These are phyloP conservation scores for Bolboschoenus planiculmis DNA, from an alignment of 176 grass and related monocot species.

Conservation along the genomic window DNA sequence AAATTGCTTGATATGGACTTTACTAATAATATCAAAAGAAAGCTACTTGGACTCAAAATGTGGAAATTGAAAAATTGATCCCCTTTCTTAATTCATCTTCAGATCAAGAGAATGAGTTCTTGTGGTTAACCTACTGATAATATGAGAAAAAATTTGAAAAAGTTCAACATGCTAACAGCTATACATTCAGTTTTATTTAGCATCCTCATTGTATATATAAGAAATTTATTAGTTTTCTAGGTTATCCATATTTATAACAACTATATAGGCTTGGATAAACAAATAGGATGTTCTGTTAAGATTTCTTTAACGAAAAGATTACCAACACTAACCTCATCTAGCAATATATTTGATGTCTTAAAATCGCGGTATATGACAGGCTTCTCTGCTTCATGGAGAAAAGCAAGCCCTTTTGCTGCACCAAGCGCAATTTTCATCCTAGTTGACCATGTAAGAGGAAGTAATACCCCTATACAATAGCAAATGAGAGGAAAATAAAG, in stretches of 20 bases:
- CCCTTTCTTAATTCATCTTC: background rate
- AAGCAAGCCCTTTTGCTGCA: slow-evolving; percentile 44
- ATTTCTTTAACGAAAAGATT: slow-evolving; percentile 1
- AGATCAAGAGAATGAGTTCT: background rate
- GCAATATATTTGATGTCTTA: slow-evolving; percentile 52
- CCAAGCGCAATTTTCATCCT: slow-evolving; percentile 52
- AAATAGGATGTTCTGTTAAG: background rate
- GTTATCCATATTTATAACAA: background rate
- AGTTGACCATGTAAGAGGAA: slow-evolving; percentile 42
- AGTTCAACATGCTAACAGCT: background rate
- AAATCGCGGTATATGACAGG: slow-evolving; percentile 50
- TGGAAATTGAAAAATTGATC: background rate
- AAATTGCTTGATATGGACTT: background rate
- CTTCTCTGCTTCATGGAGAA: slow-evolving; percentile 48
- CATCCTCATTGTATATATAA: background rate
- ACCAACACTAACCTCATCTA: slow-evolving; percentile 32
- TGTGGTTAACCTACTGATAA: background rate
- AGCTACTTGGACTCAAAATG: background rate
- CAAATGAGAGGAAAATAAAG: background rate
- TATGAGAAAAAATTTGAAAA: background rate
- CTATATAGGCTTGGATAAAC: background rate
- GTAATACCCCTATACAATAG: slow-evolving; percentile 27
- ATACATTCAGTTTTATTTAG: background rate
- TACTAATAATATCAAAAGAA: background rate
- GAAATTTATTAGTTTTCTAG: background rate